These are phyloP conservation scores for Turritis glabra DNA, from an alignment of 345 rosid genomes.

Conservation along the genomic window DNA sequence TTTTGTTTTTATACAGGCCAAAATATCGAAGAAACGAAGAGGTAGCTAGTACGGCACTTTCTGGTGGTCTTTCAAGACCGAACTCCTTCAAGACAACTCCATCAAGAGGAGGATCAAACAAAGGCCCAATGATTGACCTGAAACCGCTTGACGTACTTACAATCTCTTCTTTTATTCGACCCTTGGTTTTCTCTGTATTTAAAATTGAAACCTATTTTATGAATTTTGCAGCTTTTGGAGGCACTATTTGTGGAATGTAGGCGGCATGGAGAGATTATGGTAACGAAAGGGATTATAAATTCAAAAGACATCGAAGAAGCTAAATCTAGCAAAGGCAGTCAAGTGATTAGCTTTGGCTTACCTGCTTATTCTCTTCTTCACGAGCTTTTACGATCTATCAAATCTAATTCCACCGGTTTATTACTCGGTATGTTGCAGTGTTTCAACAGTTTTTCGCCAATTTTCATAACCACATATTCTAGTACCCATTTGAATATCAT, in stretches of 20 bases:
- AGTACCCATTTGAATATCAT: neutral
- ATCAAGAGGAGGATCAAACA: constrained; percentile 54
- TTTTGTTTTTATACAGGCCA: constrained; percentile 42
- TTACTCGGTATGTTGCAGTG: constrained; percentile 58
- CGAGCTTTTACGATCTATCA: constrained; percentile 61
- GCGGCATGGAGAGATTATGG: constrained; percentile 59
- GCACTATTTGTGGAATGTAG: constrained; percentile 62
- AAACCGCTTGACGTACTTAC: constrained; percentile 75
- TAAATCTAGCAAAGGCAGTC: constrained; percentile 59
- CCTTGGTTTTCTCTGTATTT: neutral
- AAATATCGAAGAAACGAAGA: constrained; percentile 44
- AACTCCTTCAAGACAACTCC: constrained; percentile 59
- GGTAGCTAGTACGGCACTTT: constrained; percentile 30
- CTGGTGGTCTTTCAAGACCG: constrained; percentile 48
- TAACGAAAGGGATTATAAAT: constrained; percentile 73
- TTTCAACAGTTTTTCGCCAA: neutral
- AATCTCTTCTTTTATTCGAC: neutral
- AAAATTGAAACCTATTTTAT: neutral
- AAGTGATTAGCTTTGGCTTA: constrained; percentile 75
- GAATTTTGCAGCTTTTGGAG: constrained; percentile 58
- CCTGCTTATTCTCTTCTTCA: constrained; percentile 86
- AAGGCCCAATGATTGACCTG: constrained; percentile 56
- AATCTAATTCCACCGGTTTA: constrained; percentile 63
- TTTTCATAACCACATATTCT: neutral
- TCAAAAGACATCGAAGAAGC: constrained; percentile 78